phyloP scores from a whole-genome alignment of 108 stramenopile genomes.

The Cyclotella sp. region DNA sequence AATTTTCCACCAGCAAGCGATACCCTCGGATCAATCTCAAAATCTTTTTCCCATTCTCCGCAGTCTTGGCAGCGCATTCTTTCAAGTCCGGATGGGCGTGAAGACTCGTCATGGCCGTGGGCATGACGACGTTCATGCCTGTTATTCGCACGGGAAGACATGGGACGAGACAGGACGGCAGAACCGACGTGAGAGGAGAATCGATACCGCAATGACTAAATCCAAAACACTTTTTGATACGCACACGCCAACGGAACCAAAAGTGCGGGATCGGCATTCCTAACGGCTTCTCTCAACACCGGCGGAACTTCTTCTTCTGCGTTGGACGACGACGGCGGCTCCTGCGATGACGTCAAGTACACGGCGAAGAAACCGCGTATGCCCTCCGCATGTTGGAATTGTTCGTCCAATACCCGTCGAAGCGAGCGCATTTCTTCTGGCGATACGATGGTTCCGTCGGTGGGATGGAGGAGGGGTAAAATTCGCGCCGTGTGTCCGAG shows the following conservation, averaged over 20 bases:
- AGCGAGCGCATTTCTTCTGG: constrained; percentile 6
- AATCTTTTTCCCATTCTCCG: constrained; percentile 58
- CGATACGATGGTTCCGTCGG: constrained; percentile 1
- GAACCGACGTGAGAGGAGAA: too few relatives aligned
- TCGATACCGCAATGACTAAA: not conserved
- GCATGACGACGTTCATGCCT: constrained; percentile 83
- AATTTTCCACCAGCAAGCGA: constrained; percentile 33
- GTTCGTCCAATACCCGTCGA: constrained; percentile 12
- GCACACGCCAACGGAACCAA: constrained; percentile 65
- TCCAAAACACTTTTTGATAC: too few relatives aligned
- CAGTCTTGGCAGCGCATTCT: constrained; percentile 57
- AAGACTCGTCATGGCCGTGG: constrained; percentile 75
- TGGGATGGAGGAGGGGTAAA: constrained; percentile 35
- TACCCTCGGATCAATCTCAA: constrained; percentile 36
- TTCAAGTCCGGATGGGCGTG: constrained; percentile 60
- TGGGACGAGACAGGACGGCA: not conserved
- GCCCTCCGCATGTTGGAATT: constrained; percentile 67
- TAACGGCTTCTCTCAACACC: constrained; percentile 50
- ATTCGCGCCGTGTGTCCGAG: constrained; percentile 44
- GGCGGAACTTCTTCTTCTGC: constrained; percentile 42
- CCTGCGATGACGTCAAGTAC: constrained; percentile 61
- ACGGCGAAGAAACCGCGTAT: constrained; percentile 81
- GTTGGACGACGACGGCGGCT: not conserved
- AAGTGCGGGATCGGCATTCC: constrained; percentile 35
- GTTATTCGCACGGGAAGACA: not conserved